Base-by-base conservation (phyloP, 1,284 basidiomycete species). In the Pulchroboletus neoregius region DNA sequence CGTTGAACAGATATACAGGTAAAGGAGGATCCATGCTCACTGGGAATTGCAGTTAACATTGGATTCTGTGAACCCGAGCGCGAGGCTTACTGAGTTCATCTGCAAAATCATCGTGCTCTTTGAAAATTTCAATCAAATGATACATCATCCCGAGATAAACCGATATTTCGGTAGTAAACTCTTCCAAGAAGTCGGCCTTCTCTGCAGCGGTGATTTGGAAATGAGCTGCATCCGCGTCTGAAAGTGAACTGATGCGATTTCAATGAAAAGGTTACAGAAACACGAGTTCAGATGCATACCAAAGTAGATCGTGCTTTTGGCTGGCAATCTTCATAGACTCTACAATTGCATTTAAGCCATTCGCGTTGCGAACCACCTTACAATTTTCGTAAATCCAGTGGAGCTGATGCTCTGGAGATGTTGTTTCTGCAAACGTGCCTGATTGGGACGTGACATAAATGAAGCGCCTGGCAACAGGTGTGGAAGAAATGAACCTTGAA, bases 381-480 rank as follows among this genome's bases (percentile, higher is more conserved):
- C 91, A 91, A 62, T 98, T 98, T 67, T 95, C 88, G 51, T 92
- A 87, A 56, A 99, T 90, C 88, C 94, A 95, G 55, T 94, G 90
- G 36, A 99, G 70, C 65, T 99, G 96, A 65, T 96, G 87, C 58
- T 96, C 92, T 0, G 92, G 87, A 26, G 91, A 91, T 5, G 80
- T 80, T 0, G 93, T 94, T 67, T 96, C 93, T 3, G 82, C 87
- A 63, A 97, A 99, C 9, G 87, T 87, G 38, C 95, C 94, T 96
- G 62, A 53, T 16, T 55, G 30, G 12, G 38, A 38, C 8, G 28
- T 34, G 54, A 57, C 32, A 60, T 61, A 24, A 62, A 61, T 53
- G 24, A 35, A 45, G 13, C 9, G 42, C 46, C 11, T 54, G 50
- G 53, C 20, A 16, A 39, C 18, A 15, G 13, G 22, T 22, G 15